Evolutionary conservation across 1,284 basidiomycete genomes (phyloP).

Genomic region (Ceratobasidium sp.): DNA sequence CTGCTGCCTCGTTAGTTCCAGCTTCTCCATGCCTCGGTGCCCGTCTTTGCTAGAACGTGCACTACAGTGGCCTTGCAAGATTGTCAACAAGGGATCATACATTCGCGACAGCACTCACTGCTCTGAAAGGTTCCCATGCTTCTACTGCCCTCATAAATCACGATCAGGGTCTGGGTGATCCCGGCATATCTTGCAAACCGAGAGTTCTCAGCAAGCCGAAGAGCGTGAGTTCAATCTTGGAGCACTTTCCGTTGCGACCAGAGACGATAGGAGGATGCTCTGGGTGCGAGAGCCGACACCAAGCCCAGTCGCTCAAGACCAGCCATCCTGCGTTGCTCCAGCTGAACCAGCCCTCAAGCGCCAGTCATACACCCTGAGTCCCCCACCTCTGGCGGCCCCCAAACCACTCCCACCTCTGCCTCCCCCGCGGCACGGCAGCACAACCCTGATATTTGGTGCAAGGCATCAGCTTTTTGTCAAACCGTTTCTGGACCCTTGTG

Average conservation of each 20-base stretch:
- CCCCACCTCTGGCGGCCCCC: neutral
- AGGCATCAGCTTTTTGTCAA: neutral
- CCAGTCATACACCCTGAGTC: too few species aligned
- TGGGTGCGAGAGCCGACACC: too few species aligned
- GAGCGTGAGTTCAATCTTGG: neutral
- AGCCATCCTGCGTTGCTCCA: too few species aligned
- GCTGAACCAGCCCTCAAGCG: too few species aligned
- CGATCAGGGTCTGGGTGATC: neutral
- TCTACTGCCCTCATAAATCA: neutral
- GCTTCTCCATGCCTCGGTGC: neutral
- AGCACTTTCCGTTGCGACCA: too few species aligned
- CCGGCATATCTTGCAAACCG: neutral
- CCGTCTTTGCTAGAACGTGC: neutral
- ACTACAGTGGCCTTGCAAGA: neutral
- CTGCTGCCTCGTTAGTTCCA: too few species aligned
- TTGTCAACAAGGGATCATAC: neutral
- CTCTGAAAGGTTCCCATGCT: neutral
- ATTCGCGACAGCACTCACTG: neutral
- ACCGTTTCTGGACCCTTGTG: neutral
- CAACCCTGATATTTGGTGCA: neutral
- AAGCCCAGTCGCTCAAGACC: too few species aligned
- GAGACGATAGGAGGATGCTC: too few species aligned
- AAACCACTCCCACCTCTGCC: neutral
- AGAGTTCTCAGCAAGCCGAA: neutral
- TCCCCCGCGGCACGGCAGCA: neutral